A percentile compares a stretch with the other conserved stretches of the same genome.
Evolutionary conservation across 495 filamentous ascomycete genomes (phyloP).

Genomic region (Daldinia childiae): DNA sequence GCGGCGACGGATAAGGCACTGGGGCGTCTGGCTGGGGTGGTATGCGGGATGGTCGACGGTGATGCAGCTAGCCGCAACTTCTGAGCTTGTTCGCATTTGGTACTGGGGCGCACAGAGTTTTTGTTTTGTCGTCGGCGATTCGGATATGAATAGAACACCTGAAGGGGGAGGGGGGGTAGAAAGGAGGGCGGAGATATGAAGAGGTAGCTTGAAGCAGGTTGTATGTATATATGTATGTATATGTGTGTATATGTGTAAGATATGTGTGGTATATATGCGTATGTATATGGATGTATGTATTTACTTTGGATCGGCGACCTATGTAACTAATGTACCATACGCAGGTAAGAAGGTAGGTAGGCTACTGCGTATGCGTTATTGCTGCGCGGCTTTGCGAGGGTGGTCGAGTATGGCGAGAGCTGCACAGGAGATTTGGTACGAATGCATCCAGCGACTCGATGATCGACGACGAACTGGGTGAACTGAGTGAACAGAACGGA

Average conservation of each 20-base stretch:
- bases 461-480: conserved; percentile 18
- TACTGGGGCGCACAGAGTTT: conserved; percentile 42
- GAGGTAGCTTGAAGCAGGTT: conserved; percentile 13
- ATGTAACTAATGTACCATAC: conserved; percentile 35
- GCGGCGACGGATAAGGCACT: conserved; percentile 59
- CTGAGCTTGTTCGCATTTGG: conserved; percentile 51
- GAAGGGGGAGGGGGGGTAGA: conserved; percentile 15
- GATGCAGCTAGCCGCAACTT: conserved; percentile 50
- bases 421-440: conserved; percentile 37
- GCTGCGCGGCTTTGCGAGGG: conserved; percentile 38
- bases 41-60: conserved; percentile 52
- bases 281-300: conserved; percentile 20
- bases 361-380: conserved; percentile 31
- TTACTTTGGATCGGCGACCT: conserved; percentile 45
- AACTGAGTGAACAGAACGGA: background rate
- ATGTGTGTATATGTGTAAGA: conserved; percentile 11
- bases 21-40: conserved; percentile 48
- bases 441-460: conserved; percentile 34
- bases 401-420: conserved; percentile 35
- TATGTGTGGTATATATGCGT: conserved; percentile 14
- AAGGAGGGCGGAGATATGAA: background rate
- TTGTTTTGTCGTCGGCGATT: conserved; percentile 46
- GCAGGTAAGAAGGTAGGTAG: conserved; percentile 22
- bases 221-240: conserved; percentile 1
- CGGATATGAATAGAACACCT: conserved; percentile 42